These are phyloP conservation scores for Cudoniella acicularis DNA, from an alignment of 495 filamentous ascomycete genomes.

Conservation along the genomic window DNA sequence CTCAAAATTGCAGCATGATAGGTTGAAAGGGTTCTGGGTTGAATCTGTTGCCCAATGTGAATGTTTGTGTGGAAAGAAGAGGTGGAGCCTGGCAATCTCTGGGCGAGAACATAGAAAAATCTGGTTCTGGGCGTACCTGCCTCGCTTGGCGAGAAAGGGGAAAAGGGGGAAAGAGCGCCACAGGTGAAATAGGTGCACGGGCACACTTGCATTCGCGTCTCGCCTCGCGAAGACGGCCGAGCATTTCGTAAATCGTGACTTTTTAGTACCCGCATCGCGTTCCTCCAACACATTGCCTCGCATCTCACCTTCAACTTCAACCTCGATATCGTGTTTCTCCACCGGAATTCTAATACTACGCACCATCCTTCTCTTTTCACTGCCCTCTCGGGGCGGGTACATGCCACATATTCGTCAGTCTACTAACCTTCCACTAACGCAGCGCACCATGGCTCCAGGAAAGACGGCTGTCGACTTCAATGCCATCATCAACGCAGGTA, in stretches of 20 bases:
- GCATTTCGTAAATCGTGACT: neutral
- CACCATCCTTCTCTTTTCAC: neutral
- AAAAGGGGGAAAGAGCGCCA: neutral
- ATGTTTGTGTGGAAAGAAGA: neutral
- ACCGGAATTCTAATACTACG: neutral
- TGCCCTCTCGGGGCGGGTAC: neutral
- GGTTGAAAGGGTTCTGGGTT: constrained; percentile 1
- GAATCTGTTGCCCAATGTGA: neutral
- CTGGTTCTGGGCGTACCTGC: too few relatives aligned
- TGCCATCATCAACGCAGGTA: constrained; percentile 24
- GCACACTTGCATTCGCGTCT: neutral
- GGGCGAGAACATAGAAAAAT: neutral
- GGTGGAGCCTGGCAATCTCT: too few relatives aligned
- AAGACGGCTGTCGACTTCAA: constrained; percentile 24
- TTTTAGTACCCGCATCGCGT: neutral
- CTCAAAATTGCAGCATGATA: constrained; percentile 12
- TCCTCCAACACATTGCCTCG: neutral
- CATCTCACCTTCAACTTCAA: neutral
- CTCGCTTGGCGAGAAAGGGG: neutral
- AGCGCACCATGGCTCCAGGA: constrained; percentile 21
- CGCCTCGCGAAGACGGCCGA: too few relatives aligned
- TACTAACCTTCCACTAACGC: constrained; percentile 20
- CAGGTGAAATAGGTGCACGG: neutral
- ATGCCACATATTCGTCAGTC: neutral
- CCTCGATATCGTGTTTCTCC: neutral